phyloP scores from a whole-genome alignment of 2,329 filamentous ascomycete species.

The Alternaria infectoria region DNA sequence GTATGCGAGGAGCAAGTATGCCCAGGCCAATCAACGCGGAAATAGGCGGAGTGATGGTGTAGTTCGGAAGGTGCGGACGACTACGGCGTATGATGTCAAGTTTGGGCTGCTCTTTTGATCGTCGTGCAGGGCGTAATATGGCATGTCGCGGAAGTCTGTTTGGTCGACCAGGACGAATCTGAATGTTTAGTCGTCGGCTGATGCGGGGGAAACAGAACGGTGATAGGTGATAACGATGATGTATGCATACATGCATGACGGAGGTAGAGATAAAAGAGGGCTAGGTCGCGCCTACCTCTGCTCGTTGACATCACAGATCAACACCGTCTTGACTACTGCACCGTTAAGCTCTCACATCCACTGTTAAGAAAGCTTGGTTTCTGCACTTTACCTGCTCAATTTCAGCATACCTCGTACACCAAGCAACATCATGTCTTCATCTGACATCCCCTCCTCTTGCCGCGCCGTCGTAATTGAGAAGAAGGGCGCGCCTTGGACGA shows the following conservation, averaged over 20 bases:
- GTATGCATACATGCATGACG: not conserved
- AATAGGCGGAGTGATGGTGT: not conserved
- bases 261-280: not conserved
- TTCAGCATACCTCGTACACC: not conserved
- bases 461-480: slow-evolving; percentile 68
- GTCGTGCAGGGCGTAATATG: too few species aligned
- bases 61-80: not conserved
- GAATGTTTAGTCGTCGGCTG: not conserved
- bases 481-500: slow-evolving; percentile 58
- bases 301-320: slow-evolving; percentile 3
- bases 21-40: not conserved
- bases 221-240: slow-evolving; percentile 1
- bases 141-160: not conserved
- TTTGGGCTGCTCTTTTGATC: too few species aligned
- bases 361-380: not conserved
- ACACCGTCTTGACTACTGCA: not conserved
- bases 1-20: not conserved
- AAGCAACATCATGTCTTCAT: not conserved
- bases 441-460: slow-evolving; percentile 64
- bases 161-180: not conserved
- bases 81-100: too few species aligned
- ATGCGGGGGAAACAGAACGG: not conserved
- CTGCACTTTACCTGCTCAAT: not conserved
- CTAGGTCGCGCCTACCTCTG: not conserved
- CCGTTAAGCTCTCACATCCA: too few species aligned